Conservation (phyloP, 306 rosid genomes). For the Betula pendula region DNA sequence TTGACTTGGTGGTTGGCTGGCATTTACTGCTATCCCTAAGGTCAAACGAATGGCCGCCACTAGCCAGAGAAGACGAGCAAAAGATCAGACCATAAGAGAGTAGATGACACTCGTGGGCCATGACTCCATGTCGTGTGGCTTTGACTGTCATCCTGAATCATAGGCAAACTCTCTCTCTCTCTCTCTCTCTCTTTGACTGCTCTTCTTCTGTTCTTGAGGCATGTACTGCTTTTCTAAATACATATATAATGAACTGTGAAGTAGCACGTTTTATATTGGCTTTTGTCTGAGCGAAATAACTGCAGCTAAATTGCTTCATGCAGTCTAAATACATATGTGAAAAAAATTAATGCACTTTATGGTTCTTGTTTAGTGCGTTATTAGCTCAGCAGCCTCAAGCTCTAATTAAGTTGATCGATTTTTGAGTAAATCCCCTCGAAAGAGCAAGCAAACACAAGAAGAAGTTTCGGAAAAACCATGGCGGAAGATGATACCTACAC, state of each 20-base stretch:
- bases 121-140: neutral
- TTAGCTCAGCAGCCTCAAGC: neutral
- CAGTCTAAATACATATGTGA: too few species aligned
- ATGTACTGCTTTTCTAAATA: neutral
- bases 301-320: too few species aligned
- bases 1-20: neutral
- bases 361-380: conserved; percentile 2
- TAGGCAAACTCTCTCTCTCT: neutral
- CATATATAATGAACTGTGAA: neutral
- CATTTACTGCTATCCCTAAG: neutral
- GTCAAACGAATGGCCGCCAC: neutral
- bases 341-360: too few species aligned
- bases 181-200: neutral
- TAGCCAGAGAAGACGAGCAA: neutral
- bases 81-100: neutral
- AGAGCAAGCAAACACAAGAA: conserved; percentile 11
- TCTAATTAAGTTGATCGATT: neutral
- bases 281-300: too few species aligned
- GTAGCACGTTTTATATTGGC: neutral
- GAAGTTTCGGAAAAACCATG: conserved; percentile 27
- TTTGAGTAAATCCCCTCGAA: neutral
- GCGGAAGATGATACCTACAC: conserved; percentile 51
- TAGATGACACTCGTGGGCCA: neutral
- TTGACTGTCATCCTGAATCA: too few species aligned
- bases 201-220: neutral